Percentiles rank a stretch among this genome's conserved stretches.
phyloP scores from a whole-genome alignment of 2,329 filamentous ascomycete species.

The Alternaria panax region DNA sequence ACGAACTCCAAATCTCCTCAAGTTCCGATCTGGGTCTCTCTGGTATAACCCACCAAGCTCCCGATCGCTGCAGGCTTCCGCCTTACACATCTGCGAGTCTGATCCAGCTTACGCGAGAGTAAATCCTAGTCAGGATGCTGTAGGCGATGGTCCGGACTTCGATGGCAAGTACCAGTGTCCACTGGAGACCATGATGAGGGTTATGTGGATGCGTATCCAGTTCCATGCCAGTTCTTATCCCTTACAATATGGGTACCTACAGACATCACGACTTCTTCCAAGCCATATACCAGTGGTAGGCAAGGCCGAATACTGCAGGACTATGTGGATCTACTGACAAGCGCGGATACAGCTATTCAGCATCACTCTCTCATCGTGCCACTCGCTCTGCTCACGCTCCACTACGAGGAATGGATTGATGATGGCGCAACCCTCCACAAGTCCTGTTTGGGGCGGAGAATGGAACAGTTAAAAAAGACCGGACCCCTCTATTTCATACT shows the following conservation, averaged over 20 bases:
- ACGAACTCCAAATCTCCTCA: no score
- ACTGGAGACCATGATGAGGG: neutral
- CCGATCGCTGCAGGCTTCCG: neutral
- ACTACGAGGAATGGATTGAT: neutral
- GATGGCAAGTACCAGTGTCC: neutral
- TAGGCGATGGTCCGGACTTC: neutral
- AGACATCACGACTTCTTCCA: conserved; percentile 3
- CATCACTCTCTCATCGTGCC: neutral
- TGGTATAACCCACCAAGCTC: neutral
- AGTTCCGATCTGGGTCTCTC: no score
- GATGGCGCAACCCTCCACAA: neutral
- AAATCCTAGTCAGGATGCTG: neutral
- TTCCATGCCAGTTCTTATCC: neutral
- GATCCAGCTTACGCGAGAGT: neutral
- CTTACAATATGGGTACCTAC: conserved; percentile 6
- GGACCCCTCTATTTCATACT: conserved; percentile 12
- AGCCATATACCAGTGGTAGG: neutral
- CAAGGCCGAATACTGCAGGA: neutral
- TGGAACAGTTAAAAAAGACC: conserved; percentile 7
- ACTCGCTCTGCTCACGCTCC: conserved; percentile 1
- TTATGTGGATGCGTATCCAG: neutral
- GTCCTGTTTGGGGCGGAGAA: neutral
- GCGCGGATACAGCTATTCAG: neutral
- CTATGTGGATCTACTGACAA: neutral
- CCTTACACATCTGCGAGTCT: neutral